Conservation (phyloP, 192 early-diverging fungal genomes). For the Coemansia sp. region DNA sequence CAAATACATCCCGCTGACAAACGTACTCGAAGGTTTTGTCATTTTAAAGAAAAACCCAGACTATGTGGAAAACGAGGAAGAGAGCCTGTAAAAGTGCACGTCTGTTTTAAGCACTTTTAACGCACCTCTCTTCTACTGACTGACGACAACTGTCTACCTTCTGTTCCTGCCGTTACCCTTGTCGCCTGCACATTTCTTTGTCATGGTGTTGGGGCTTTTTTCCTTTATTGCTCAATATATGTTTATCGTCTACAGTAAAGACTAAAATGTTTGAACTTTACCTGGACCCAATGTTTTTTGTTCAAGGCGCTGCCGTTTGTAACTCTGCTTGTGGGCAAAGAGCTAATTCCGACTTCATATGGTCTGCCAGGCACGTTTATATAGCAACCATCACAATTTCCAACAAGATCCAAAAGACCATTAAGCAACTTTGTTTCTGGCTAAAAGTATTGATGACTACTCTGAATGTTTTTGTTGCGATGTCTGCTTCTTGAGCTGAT, state of each 20-base stretch:
- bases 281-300: neutral
- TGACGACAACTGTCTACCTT: neutral
- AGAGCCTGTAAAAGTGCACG: neutral
- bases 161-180: neutral
- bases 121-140: neutral
- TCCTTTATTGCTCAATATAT: neutral
- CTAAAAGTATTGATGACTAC: too few species aligned
- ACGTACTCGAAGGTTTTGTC: constrained; percentile 93
- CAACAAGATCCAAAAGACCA: too few species aligned
- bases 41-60: constrained; percentile 93
- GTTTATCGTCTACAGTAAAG: neutral
- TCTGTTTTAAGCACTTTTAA: neutral
- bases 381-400: too few species aligned
- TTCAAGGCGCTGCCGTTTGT: too few species aligned
- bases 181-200: too few species aligned
- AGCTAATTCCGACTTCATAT: too few species aligned
- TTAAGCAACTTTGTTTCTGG: too few species aligned
- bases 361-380: too few species aligned
- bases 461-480: too few species aligned
- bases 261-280: neutral
- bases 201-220: neutral
- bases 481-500: too few species aligned
- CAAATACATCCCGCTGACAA: constrained; percentile 84
- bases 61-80: constrained; percentile 67
- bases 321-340: too few species aligned